Conservation (phyloP, 2,329 filamentous ascomycete species). For the Aspergillus udagawae region DNA sequence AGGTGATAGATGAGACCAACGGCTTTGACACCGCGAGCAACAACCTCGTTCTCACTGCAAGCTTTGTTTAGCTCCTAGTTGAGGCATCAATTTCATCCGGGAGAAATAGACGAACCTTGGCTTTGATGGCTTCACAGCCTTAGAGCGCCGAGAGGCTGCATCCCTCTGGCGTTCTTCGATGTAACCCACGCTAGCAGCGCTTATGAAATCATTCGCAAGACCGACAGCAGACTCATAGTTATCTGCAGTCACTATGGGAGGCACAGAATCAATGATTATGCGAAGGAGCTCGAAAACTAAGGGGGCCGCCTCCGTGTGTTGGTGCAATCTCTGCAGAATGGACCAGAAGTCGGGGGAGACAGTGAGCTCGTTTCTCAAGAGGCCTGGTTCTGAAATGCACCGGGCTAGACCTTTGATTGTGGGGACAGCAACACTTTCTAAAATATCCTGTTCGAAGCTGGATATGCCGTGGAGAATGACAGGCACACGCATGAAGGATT, state of each 20-base stretch:
- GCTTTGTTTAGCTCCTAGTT: conserved; percentile 12
- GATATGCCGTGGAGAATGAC: conserved; percentile 90
- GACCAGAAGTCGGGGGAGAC: conserved; percentile 97
- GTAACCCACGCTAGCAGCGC: conserved; percentile 70
- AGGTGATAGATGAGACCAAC: conserved; percentile 78
- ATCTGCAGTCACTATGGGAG: conserved; percentile 82
- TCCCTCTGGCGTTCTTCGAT: conserved; percentile 66
- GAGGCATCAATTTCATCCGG: conserved; percentile 1
- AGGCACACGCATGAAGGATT: conserved; percentile 86
- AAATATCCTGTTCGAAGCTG: conserved; percentile 71
- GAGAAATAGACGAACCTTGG: conserved; percentile 48
- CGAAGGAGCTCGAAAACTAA: conserved; percentile 86
- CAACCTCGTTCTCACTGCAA: conserved; percentile 63
- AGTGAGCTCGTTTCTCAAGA: conserved; percentile 85
- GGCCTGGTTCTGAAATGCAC: conserved; percentile 73
- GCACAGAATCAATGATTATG: conserved; percentile 65
- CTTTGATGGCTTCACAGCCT: conserved; percentile 50
- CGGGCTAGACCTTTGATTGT: conserved; percentile 74
- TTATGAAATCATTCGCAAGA: conserved; percentile 85
- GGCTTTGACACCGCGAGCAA: conserved; percentile 74
- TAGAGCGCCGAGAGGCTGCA: conserved; percentile 47
- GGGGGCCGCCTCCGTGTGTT: conserved; percentile 65
- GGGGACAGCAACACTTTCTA: conserved; percentile 71
- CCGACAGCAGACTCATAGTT: conserved; percentile 88
- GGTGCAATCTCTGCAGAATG: conserved; percentile 71